Evolutionary conservation across 2,329 filamentous ascomycete species (phyloP).

Genomic region (Cercospora zeina): DNA sequence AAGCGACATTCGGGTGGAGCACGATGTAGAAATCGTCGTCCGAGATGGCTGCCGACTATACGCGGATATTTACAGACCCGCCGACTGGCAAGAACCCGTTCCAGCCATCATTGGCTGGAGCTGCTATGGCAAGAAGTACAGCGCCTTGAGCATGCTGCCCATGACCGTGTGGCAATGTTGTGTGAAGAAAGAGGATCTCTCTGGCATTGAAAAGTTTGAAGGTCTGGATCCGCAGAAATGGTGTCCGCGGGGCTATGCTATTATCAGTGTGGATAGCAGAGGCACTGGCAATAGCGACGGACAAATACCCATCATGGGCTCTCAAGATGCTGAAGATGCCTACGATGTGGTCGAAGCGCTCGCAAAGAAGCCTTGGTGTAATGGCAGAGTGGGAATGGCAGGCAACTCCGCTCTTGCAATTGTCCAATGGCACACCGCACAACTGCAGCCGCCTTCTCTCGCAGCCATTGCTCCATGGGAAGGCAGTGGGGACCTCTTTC

Average conservation of each 20-base stretch:
- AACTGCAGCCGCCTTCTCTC: constrained; percentile 46
- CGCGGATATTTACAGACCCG: constrained; percentile 50
- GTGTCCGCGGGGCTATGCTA: constrained; percentile 40
- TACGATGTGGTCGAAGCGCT: constrained; percentile 50
- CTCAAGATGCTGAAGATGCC: constrained; percentile 49
- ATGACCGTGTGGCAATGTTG: constrained; percentile 46
- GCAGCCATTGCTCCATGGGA: constrained; percentile 52
- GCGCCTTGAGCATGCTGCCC: constrained; percentile 43
- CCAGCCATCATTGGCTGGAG: constrained; percentile 51
- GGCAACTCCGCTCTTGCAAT: constrained; percentile 50
- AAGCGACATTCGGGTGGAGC: constrained; percentile 48
- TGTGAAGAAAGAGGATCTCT: constrained; percentile 33
- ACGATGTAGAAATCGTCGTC: constrained; percentile 49
- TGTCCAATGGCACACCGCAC: constrained; percentile 46
- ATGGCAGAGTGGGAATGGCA: constrained; percentile 47
- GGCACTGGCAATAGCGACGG: constrained; percentile 42
- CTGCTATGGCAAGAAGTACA: constrained; percentile 50
- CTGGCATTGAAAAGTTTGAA: constrained; percentile 48
- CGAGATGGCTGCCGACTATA: constrained; percentile 49
- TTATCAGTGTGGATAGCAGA: constrained; percentile 39
- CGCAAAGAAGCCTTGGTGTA: constrained; percentile 49
- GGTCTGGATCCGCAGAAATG: constrained; percentile 45
- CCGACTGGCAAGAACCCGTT: constrained; percentile 39
- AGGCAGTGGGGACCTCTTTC: constrained; percentile 49
- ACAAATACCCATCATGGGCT: constrained; percentile 43